Percentiles rank a stretch among this genome's conserved stretches.
Conservation (phyloP, 2,329 filamentous ascomycete species). For the Ceratocystis smalleyi region DNA sequence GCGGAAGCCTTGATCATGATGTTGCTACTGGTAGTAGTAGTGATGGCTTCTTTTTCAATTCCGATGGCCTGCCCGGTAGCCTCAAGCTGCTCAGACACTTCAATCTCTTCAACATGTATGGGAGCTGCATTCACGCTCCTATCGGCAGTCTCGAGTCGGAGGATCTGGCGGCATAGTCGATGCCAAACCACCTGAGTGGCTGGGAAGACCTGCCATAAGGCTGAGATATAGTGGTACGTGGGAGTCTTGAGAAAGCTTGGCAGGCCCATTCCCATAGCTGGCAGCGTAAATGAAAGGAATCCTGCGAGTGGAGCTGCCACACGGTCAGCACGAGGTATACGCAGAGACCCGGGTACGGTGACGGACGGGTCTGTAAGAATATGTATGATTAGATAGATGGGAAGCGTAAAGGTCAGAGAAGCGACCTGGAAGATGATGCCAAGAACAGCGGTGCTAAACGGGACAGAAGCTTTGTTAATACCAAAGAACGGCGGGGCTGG, state of each 20-base stretch:
- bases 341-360: background rate
- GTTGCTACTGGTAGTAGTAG: background rate
- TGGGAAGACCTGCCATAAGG: slow-evolving; percentile 14
- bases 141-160: background rate
- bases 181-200: background rate
- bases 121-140: background rate
- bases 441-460: slow-evolving; percentile 5
- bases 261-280: background rate
- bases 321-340: background rate
- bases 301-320: background rate
- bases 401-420: slow-evolving; percentile 6
- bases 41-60: background rate
- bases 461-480: background rate
- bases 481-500: background rate
- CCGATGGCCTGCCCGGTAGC: background rate
- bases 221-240: slow-evolving; percentile 2
- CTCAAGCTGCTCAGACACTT: background rate
- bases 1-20: background rate
- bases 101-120: background rate
- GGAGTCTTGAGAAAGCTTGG: background rate
- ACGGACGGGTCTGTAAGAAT: background rate
- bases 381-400: slow-evolving; percentile 9
- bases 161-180: background rate
- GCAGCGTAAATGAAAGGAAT: slow-evolving; percentile 7
- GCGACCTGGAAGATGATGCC: slow-evolving; percentile 9